Conservation (phyloP, 176 grass and related monocot species). For the Rhipidocladum racemiflorum region DNA sequence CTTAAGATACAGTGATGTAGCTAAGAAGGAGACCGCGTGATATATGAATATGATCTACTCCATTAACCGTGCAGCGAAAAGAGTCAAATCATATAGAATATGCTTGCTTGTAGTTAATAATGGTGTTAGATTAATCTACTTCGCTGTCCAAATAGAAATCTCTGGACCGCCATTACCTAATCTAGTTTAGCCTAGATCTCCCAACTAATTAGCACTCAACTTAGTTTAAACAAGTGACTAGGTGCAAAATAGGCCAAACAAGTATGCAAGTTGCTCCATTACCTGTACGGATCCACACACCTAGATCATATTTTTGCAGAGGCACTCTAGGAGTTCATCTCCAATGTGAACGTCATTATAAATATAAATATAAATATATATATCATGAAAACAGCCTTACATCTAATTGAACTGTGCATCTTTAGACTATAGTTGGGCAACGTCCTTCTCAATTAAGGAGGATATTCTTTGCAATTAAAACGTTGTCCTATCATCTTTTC, state of each 20-base stretch:
- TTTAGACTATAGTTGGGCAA: neutral
- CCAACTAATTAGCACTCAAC: neutral
- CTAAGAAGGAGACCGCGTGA: neutral
- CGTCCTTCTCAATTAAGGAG: neutral
- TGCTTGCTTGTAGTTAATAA: neutral
- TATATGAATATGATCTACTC: slow-evolving; percentile 28
- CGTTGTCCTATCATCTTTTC: neutral
- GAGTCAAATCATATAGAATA: slow-evolving; percentile 34
- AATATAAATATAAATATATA: neutral
- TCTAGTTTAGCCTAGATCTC: slow-evolving; percentile 7
- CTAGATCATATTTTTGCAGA: neutral
- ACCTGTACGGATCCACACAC: slow-evolving; percentile 37
- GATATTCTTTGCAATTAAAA: neutral
- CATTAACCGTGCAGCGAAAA: slow-evolving; percentile 44
- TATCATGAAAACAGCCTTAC: neutral
- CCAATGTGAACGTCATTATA: slow-evolving; percentile 6
- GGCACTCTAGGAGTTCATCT: neutral
- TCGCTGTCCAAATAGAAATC: slow-evolving; percentile 10
- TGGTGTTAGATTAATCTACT: neutral
- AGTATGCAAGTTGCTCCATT: slow-evolving; percentile 27
- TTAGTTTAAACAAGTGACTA: slow-evolving; percentile 27
- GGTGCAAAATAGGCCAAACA: slow-evolving; percentile 27
- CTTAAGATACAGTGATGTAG: slow-evolving; percentile 16
- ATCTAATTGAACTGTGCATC: slow-evolving; percentile 2
- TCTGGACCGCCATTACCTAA: slow-evolving; percentile 12